Percentiles rank a stretch among this genome's conserved stretches.
Evolutionary conservation across 192 early-diverging fungal genomes (phyloP).

Genomic region (Dissophora globulifera): DNA sequence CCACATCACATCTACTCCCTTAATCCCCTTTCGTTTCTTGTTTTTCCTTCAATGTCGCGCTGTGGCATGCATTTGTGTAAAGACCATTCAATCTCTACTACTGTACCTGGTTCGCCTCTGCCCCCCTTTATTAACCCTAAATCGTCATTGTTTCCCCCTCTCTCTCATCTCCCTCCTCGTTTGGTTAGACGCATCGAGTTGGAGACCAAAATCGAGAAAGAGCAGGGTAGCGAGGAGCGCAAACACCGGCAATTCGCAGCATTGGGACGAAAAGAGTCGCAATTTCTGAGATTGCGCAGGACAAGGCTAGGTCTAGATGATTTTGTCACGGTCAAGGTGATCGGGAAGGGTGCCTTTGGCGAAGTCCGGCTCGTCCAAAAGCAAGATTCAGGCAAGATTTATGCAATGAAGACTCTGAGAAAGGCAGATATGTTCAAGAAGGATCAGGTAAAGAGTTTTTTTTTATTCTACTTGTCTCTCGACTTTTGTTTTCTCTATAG

Average conservation of each 20-base stretch:
- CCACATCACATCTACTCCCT: too few relatives aligned
- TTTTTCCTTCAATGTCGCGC: too few relatives aligned
- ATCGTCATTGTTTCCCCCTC: too few relatives aligned
- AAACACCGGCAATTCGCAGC: slow-evolving; percentile 83
- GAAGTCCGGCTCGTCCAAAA: slow-evolving; percentile 98
- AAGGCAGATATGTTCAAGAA: slow-evolving; percentile 99
- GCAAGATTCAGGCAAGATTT: slow-evolving; percentile 97
- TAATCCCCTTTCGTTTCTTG: too few relatives aligned
- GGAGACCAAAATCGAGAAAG: slow-evolving; percentile 77
- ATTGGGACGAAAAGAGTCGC: slow-evolving; percentile 89
- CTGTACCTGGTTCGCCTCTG: too few relatives aligned
- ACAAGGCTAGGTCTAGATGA: slow-evolving; percentile 90
- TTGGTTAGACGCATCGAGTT: slow-evolving; percentile 83
- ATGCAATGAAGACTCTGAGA: slow-evolving; percentile 96
- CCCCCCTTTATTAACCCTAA: too few relatives aligned
- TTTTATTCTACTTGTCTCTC: too few relatives aligned
- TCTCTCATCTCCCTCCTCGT: too few relatives aligned
- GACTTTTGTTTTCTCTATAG: too few relatives aligned
- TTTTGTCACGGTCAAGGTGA: slow-evolving; percentile 97
- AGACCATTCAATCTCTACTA: too few relatives aligned
- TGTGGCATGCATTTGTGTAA: too few relatives aligned
- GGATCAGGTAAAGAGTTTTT: slow-evolving; percentile 81
- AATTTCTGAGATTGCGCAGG: slow-evolving; percentile 92
- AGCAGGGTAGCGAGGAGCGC: slow-evolving; percentile 88
- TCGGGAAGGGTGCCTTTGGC: slow-evolving; percentile 99